A percentile compares a stretch with the other conserved stretches of the same genome.
Conservation (phyloP, 1,284 basidiomycete genomes). For the Boletus smithii region DNA sequence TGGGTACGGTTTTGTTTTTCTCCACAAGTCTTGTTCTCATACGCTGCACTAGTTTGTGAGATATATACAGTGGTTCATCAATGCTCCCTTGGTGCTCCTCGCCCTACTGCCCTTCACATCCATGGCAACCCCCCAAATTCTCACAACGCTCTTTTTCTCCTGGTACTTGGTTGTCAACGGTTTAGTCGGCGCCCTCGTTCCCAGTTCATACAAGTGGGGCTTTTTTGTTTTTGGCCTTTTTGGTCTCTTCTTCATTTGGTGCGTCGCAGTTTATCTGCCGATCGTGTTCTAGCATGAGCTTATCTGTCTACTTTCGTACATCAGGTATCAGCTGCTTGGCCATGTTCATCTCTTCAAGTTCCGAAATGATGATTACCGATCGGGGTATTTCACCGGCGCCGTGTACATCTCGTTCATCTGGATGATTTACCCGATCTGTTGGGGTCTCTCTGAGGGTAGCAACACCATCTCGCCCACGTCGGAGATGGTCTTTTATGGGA, state of each 20-base stretch:
- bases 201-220: slow-evolving; percentile 49
- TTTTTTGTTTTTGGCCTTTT: slow-evolving; percentile 44
- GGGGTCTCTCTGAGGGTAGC: slow-evolving; percentile 47
- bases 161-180: slow-evolving; percentile 49
- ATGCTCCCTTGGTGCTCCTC: slow-evolving; percentile 54
- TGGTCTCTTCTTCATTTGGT: slow-evolving; percentile 49
- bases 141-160: slow-evolving; percentile 53
- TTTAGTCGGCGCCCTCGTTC: slow-evolving; percentile 49
- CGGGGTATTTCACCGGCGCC: slow-evolving; percentile 41
- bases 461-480: slow-evolving; percentile 44
- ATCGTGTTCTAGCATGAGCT: background rate
- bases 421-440: slow-evolving; percentile 49
- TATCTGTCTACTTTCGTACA: background rate
- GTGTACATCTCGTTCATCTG: slow-evolving; percentile 47
- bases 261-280: slow-evolving; percentile 24
- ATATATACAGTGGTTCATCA: slow-evolving; percentile 60
- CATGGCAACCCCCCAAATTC: slow-evolving; percentile 50
- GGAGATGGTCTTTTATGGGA: slow-evolving; percentile 57
- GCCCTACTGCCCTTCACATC: slow-evolving; percentile 50
- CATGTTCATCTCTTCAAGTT: slow-evolving; percentile 35
- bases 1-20: slow-evolving; percentile 40
- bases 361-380: slow-evolving; percentile 37
- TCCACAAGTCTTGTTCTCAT: slow-evolving; percentile 3
- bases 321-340: slow-evolving; percentile 31
- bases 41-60: slow-evolving; percentile 38